Percentiles rank a stretch among this genome's conserved stretches.
Evolutionary conservation across 129 eudicot species (phyloP).

Genomic region (Centaurea solstitialis): DNA sequence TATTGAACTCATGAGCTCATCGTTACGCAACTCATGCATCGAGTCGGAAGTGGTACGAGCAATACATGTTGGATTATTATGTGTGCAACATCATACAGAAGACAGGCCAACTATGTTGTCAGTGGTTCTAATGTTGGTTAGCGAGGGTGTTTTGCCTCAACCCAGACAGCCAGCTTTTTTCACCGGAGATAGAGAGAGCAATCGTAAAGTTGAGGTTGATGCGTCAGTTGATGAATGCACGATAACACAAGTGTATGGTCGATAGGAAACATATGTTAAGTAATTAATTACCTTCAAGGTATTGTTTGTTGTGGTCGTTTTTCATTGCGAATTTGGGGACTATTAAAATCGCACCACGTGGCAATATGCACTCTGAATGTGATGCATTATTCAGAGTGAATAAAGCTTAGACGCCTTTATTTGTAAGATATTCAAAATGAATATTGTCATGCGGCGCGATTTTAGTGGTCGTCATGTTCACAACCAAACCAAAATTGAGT

Average conservation of each 20-base stretch:
- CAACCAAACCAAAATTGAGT: too few species aligned
- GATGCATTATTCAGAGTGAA: too few species aligned
- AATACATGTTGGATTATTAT: slow-evolving; percentile 36
- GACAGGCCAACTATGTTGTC: slow-evolving; percentile 44
- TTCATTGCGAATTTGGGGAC: too few species aligned
- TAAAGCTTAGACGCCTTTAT: too few species aligned
- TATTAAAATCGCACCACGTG: too few species aligned
- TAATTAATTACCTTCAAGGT: too few species aligned
- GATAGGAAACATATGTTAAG: background rate
- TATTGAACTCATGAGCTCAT: background rate
- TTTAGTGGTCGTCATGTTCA: too few species aligned
- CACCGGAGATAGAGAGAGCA: background rate
- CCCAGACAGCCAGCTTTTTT: slow-evolving; percentile 37
- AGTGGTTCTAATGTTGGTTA: slow-evolving; percentile 40
- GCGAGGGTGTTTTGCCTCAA: slow-evolving; percentile 26
- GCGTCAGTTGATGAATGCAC: background rate
- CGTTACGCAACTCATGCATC: background rate
- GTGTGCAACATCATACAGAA: slow-evolving; percentile 44
- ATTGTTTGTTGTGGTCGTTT: too few species aligned
- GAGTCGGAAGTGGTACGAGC: background rate
- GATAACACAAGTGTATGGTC: background rate
- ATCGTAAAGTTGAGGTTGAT: background rate
- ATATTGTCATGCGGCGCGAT: too few species aligned
- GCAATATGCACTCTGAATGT: too few species aligned
- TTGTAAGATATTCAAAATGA: too few species aligned